Evolutionary conservation across 176 grass and related monocot genomes (phyloP).

Genomic region (Carex littledalei): DNA sequence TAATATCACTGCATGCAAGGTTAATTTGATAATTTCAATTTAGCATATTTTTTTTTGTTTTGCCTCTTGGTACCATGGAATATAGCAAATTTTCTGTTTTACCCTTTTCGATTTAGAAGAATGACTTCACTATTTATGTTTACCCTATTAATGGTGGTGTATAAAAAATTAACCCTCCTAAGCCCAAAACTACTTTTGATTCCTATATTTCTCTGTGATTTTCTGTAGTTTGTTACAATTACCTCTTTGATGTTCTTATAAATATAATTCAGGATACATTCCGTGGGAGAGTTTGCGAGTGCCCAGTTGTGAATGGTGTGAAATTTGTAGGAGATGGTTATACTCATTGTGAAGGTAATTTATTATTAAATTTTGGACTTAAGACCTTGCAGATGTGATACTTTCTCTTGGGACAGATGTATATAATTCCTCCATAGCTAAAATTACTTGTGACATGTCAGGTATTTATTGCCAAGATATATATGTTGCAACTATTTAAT

Average conservation of each 20-base stretch:
- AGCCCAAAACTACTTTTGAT: neutral
- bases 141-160: neutral
- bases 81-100: too few relatives aligned
- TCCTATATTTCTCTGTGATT: neutral
- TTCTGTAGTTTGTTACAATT: neutral
- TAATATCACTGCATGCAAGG: constrained; percentile 98
- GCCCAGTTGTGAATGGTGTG: constrained; percentile 68
- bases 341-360: constrained; percentile 81
- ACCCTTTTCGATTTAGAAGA: too few relatives aligned
- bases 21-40: constrained; percentile 31
- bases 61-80: neutral
- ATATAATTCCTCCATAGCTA: neutral
- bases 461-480: neutral
- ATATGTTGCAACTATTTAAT: neutral
- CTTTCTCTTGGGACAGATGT: neutral
- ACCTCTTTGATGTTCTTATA: constrained; percentile 6
- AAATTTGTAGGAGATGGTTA: constrained; percentile 95
- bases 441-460: neutral
- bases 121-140: neutral
- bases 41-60: neutral
- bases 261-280: constrained; percentile 73
- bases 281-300: constrained; percentile 83
- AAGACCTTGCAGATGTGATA: neutral
- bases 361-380: neutral
- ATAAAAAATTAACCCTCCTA: neutral